Percentiles rank a stretch among this genome's conserved stretches.
These are phyloP conservation scores for Globisporangium barbulae DNA, from an alignment of 352 stramenopile genomes.

Conservation along the genomic window DNA sequence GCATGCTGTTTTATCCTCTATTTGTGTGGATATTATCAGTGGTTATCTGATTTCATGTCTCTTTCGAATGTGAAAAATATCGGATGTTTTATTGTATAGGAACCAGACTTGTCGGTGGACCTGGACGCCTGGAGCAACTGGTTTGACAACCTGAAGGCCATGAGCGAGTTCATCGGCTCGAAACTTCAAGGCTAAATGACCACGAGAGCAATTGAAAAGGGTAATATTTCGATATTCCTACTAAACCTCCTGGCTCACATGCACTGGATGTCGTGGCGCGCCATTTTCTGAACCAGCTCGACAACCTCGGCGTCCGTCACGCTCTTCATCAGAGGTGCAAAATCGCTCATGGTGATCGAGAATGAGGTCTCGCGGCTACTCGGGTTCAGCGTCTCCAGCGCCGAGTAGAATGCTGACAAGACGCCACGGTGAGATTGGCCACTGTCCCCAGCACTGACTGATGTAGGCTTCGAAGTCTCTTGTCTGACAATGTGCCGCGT, in stretches of 20 bases:
- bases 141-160: slow-evolving; percentile 74
- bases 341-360: slow-evolving; percentile 31
- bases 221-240: neutral
- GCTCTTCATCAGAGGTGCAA: slow-evolving; percentile 31
- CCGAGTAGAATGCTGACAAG: slow-evolving; percentile 22
- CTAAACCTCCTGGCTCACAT: slow-evolving; percentile 27
- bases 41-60: neutral
- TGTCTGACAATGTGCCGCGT: slow-evolving; percentile 36
- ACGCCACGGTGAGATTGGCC: neutral
- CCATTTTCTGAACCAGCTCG: slow-evolving; percentile 49
- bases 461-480: neutral
- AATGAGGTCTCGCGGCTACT: slow-evolving; percentile 4
- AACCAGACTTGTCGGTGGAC: slow-evolving; percentile 70
- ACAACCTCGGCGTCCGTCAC: slow-evolving; percentile 33
- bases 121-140: slow-evolving; percentile 77
- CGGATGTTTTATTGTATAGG: slow-evolving; percentile 25
- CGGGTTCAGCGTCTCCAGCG: slow-evolving; percentile 16
- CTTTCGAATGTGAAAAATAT: slow-evolving; percentile 4
- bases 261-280: slow-evolving; percentile 50
- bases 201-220: neutral
- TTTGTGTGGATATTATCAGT: neutral
- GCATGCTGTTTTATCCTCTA: neutral
- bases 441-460: neutral
- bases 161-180: slow-evolving; percentile 44
- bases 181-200: slow-evolving; percentile 23